Percentiles rank a stretch among this genome's conserved stretches.
Evolutionary conservation across 768 basidiomycete species (phyloP).

Genomic region (Harrya chromipes): DNA sequence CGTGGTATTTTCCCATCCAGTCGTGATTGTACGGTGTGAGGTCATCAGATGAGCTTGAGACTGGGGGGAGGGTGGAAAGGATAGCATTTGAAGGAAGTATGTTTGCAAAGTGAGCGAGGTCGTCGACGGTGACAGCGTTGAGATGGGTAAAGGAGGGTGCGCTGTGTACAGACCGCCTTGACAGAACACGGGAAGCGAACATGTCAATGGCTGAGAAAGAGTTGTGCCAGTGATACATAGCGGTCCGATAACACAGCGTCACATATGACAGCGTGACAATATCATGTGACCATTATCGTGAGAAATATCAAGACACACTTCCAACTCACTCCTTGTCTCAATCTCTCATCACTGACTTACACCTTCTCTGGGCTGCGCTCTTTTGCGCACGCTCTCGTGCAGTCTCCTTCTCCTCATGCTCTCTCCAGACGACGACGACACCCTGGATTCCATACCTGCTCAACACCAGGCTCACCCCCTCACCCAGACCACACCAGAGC

Average conservation of each 20-base stretch:
- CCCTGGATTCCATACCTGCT: background rate
- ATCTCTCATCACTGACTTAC: background rate
- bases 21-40: conserved; percentile 81
- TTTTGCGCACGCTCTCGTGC: background rate
- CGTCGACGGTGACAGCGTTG: conserved; percentile 51
- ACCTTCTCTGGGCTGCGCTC: background rate
- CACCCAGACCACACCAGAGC: conserved; percentile 34
- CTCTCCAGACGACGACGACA: background rate
- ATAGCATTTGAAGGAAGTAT: conserved; percentile 63
- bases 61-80: conserved; percentile 62
- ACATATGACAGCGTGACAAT: background rate
- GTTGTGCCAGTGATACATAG: no score
- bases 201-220: conserved; percentile 1
- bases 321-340: background rate
- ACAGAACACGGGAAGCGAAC: conserved; percentile 6
- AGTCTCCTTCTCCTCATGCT: conserved; percentile 1
- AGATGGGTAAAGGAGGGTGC: conserved; percentile 29
- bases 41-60: conserved; percentile 51
- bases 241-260: no score
- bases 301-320: conserved; percentile 1
- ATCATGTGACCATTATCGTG: conserved; percentile 16
- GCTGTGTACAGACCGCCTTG: conserved; percentile 10
- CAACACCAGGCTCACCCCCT: conserved; percentile 30
- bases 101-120: conserved; percentile 64
- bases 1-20: conserved; percentile 95